Percentiles rank a stretch among this genome's conserved stretches.
These are phyloP conservation scores for Parastagonospora nodorum DNA, from an alignment of 2,329 filamentous ascomycete species.

Conservation along the genomic window DNA sequence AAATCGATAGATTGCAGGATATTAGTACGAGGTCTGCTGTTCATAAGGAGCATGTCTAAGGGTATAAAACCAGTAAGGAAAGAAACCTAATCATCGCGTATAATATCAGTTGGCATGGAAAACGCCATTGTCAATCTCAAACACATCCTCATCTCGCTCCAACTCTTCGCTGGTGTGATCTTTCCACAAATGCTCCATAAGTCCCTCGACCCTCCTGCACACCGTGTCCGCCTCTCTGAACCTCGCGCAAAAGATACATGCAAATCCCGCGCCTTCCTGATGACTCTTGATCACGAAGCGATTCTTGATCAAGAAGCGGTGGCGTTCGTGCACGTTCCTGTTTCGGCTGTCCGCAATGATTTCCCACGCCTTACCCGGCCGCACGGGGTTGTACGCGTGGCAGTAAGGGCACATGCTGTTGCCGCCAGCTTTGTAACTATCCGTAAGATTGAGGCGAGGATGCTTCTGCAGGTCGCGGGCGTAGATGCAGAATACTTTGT, in stretches of 20 bases:
- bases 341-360: constrained; percentile 20
- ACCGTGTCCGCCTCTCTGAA: constrained; percentile 34
- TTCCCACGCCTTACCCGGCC: constrained; percentile 37
- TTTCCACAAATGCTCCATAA: constrained; percentile 43
- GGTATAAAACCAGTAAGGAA: background rate
- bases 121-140: constrained; percentile 12
- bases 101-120: background rate
- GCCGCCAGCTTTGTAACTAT: constrained; percentile 28
- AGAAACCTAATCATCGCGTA: background rate
- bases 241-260: constrained; percentile 36
- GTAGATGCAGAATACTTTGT: constrained; percentile 37
- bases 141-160: constrained; percentile 33
- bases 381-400: constrained; percentile 20
- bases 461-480: constrained; percentile 36
- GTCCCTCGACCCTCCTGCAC: constrained; percentile 23
- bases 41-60: background rate
- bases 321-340: constrained; percentile 8
- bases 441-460: constrained; percentile 23
- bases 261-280: constrained; percentile 32
- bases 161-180: constrained; percentile 37
- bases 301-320: constrained; percentile 31
- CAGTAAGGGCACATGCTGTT: constrained; percentile 37
- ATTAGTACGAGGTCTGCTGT: background rate
- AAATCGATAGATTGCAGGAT: background rate
- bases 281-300: constrained; percentile 42